phyloP scores from a whole-genome alignment of 139 green algal species.

The Klebsormidium nitens region DNA sequence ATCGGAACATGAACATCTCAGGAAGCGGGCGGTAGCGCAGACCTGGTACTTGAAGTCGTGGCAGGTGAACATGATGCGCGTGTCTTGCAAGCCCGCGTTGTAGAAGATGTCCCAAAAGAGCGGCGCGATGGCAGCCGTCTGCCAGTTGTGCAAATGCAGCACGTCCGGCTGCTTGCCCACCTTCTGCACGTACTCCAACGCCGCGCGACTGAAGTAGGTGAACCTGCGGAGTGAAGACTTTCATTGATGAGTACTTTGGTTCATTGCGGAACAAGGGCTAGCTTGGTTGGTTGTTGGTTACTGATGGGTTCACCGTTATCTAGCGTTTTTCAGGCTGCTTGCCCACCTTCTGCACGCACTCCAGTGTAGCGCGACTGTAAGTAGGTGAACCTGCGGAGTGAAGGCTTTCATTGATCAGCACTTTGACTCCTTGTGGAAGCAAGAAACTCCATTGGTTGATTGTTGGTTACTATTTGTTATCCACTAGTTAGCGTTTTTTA shows the following conservation, averaged over 20 bases:
- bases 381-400: conserved; percentile 43
- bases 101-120: conserved; percentile 40
- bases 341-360: conserved; percentile 73
- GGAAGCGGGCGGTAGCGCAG: too few relatives aligned
- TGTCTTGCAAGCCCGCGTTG: conserved; percentile 15
- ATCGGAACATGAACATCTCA: too few relatives aligned
- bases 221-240: conserved; percentile 32
- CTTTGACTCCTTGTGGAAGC: too few relatives aligned
- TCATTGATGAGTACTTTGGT: not conserved
- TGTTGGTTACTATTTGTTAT: too few relatives aligned
- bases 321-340: conserved; percentile 65
- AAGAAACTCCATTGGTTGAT: too few relatives aligned
- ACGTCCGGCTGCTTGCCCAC: conserved; percentile 68
- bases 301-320: too few relatives aligned
- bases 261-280: too few relatives aligned
- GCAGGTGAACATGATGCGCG: conserved; percentile 35
- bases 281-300: too few relatives aligned
- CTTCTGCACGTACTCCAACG: conserved; percentile 81
- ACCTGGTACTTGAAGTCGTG: conserved; percentile 34
- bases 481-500: too few relatives aligned
- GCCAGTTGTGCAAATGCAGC: conserved; percentile 91
- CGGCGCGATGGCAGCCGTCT: conserved; percentile 57
- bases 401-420: not conserved
- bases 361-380: conserved; percentile 65
- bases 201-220: conserved; percentile 56